Evolutionary conservation across 306 rosid species (phyloP), one percentile per base, ranked within the genome.

Genomic region (Citrullus mucosospermus): DNA sequence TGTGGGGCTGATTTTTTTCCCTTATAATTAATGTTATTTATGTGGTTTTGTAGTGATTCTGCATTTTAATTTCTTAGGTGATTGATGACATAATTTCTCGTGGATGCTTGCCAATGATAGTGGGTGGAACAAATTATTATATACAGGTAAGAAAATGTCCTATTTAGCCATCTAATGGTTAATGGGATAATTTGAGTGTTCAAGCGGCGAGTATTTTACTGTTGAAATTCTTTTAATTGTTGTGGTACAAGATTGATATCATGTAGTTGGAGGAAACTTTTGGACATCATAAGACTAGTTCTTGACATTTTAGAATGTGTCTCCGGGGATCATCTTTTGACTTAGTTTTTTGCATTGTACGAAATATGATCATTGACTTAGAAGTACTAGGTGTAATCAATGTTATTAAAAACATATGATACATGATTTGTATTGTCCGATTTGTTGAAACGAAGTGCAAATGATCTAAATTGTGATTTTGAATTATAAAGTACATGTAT

Each of bases 51-150:
- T 30, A 38, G 34, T 66, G 41, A 63, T 79, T 69, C 59, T 4
- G 30, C 32, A 36, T 76, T 43, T 79, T 75, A 20, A 34, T 79
- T 48, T 87, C 84, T 77, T 92, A 93, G 98, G 85, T 94, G 17
- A 86, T 94, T 34, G 77, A 90, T 78, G 96, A 78, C 18, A 92
- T 94, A 80, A 61, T 86, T 86, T 84, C 89, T 80, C 90, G 95
- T 36, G 82, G 86, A 9, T 79, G 87, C 85, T 76, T 90, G 82
- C 98, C 98, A 6, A 90, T 90, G 80, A 82, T 94, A 76, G 97
- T 90, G 81, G 98, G 98, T 73, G 98, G 98, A n/a, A 94, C 98
- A 16, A 87, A 92, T 85, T 94, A 94, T 81, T 94, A 92, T 84
- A 94, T 93, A 63, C 97, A 93, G 96, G 98, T 92, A 65, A 6